Conservation (phyloP, 345 rosid genomes). For the Eucalyptus cloeziana region DNA sequence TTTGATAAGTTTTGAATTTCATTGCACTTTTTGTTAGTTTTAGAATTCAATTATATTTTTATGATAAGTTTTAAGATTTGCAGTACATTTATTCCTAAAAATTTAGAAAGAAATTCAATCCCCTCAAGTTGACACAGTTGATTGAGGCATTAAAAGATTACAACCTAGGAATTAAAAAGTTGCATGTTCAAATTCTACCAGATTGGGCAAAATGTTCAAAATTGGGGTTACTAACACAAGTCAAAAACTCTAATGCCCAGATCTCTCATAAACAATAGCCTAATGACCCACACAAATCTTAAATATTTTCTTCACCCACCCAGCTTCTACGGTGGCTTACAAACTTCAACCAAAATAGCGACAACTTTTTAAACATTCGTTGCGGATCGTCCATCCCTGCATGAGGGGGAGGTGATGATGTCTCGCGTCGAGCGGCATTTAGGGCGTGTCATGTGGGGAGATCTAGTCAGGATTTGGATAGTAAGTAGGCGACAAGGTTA, state of each 20-base stretch:
- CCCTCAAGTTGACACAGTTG: fast-evolving
- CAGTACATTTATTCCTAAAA: fast-evolving
- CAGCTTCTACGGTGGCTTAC: background rate
- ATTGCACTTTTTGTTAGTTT: background rate
- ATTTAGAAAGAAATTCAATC: background rate
- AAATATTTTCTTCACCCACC: background rate
- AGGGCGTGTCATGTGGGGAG: background rate
- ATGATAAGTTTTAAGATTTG: no score
- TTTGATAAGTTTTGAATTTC: no score
- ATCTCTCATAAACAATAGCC: fast-evolving
- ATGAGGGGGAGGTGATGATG: background rate
- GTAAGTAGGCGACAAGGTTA: background rate
- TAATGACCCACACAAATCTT: background rate
- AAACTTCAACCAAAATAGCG: background rate
- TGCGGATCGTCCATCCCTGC: fast-evolving
- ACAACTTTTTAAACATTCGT: background rate
- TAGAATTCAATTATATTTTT: no score
- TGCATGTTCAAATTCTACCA: background rate
- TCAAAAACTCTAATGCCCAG: background rate
- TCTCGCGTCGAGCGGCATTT: no score
- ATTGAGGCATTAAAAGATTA: fast-evolving
- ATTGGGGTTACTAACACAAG: background rate
- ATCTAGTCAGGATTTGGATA: background rate
- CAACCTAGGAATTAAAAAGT: fast-evolving
- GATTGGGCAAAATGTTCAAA: background rate